Conservation (phyloP, 148 eudicot genomes). For the Rhododendron simsii region DNA sequence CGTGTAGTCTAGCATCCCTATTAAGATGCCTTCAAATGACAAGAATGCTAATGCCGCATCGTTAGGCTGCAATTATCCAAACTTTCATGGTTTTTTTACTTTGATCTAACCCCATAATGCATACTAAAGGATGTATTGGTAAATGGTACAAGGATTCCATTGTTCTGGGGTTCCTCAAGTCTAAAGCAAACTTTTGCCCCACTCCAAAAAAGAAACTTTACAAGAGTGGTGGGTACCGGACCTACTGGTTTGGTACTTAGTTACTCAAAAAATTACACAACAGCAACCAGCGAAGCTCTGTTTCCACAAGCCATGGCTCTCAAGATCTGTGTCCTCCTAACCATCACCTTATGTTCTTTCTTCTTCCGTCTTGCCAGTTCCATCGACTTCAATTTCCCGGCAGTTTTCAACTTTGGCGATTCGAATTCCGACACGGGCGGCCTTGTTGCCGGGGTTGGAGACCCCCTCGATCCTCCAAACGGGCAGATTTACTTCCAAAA, state of each 20-base stretch:
- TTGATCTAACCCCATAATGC: not conserved
- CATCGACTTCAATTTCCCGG: slow-evolving; percentile 72
- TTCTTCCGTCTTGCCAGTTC: slow-evolving; percentile 25
- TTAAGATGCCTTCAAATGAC: not conserved
- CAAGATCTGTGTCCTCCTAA: slow-evolving; percentile 15
- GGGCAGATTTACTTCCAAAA: slow-evolving; percentile 79
- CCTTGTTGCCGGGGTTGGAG: slow-evolving; percentile 63
- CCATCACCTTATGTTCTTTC: slow-evolving; percentile 28
- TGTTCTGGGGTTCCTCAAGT: slow-evolving; percentile 20
- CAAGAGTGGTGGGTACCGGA: slow-evolving; percentile 17
- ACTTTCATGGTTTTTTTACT: not conserved
- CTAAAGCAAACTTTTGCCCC: slow-evolving; percentile 39
- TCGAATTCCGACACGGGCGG: slow-evolving; percentile 93
- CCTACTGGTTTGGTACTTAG: slow-evolving; percentile 7
- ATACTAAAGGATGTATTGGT: not conserved
- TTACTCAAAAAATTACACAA: slow-evolving; percentile 6
- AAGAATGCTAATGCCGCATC: not conserved
- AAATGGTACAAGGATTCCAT: not conserved
- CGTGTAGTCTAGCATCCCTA: not conserved
- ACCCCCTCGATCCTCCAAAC: slow-evolving; percentile 50
- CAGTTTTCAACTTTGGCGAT: slow-evolving; percentile 91
- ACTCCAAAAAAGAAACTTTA: slow-evolving; percentile 19
- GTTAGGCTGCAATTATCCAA: not conserved
- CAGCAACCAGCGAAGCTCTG: not conserved
- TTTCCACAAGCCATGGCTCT: slow-evolving; percentile 37